Evolutionary conservation across 805 yeast species (phyloP).

Genomic region (Lachancea fermentati): DNA sequence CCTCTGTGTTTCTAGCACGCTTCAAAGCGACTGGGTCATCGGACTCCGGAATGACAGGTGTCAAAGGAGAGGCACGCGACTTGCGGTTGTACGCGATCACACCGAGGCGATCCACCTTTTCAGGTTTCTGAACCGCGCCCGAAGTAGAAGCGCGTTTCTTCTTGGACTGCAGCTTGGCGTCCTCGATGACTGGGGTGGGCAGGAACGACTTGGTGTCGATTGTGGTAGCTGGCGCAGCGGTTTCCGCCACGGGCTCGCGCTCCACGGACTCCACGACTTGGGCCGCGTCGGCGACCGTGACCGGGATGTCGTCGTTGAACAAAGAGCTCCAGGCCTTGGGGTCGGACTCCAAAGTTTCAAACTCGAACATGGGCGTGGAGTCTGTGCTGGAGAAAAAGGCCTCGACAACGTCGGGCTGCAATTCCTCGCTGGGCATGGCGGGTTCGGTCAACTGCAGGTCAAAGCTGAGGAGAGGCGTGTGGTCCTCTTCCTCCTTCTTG

Average conservation of each 20-base stretch:
- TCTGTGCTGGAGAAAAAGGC: conserved; percentile 39
- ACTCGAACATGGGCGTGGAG: conserved; percentile 58
- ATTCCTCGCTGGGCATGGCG: conserved; percentile 19
- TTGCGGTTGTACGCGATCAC: conserved; percentile 72
- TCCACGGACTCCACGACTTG: conserved; percentile 16
- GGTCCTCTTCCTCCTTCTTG: conserved; percentile 3
- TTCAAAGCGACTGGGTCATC: conserved; percentile 70
- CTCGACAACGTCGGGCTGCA: conserved; percentile 61
- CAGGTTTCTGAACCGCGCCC: conserved; percentile 8
- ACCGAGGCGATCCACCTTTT: conserved; percentile 64
- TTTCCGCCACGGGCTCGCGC: not conserved
- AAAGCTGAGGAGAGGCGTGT: conserved; percentile 4
- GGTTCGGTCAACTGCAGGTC: conserved; percentile 1
- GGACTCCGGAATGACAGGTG: conserved; percentile 56
- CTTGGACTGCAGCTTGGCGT: conserved; percentile 14
- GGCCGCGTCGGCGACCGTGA: conserved; percentile 33
- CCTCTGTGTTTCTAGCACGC: conserved; percentile 93
- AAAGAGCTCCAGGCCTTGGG: conserved; percentile 58
- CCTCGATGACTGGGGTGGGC: conserved; percentile 32
- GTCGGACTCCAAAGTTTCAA: conserved; percentile 25
- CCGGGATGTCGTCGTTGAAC: conserved; percentile 42
- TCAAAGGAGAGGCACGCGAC: conserved; percentile 64
- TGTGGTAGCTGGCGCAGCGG: conserved; percentile 2
- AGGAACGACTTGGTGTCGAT: conserved; percentile 20
- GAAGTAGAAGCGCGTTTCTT: conserved; percentile 7